Base-by-base conservation (phyloP, 768 basidiomycete genomes). In the Termitomyces sp. region DNA sequence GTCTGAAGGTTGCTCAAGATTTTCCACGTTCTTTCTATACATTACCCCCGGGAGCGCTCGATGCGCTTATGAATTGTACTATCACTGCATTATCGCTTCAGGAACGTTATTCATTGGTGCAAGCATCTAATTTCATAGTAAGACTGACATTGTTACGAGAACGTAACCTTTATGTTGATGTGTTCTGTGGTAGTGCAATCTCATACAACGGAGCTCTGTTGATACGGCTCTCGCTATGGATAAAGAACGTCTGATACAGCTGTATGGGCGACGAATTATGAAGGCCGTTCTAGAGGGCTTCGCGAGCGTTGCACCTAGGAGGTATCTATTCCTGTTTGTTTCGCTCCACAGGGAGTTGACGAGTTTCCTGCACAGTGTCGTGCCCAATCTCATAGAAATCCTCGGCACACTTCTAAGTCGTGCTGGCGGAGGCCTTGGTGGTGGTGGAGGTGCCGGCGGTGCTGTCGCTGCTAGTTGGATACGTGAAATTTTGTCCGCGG, bases 341-440 rank as follows among this genome's bases (percentile, higher is more conserved):
- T 7, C 18, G 3, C 39, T 3, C 22, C 24, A 2, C 39, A 42
- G 9, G 11, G 24, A 18, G 33, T 33, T 59, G 34, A 57, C n/a
- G 2, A 8, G 1, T 18, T 42, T 33, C 24, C 53, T 8, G 2
- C 6, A 9, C 57, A 92, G 91, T 24, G 87, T 84, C 18, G 86
- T 88, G 4, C 87, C 83, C 20, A 96, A 96, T 68, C 77, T 97
- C 30, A 88, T 92, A 4, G 94, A 96, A 63, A 72, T 97, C 33
- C 73, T 98, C 30, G 84, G 85, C 2, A 83, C 81, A 42, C 69
- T 96, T 8, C 76, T 87, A 31, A 79, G 78, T 15, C 80, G 89
- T 55, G 69, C 72, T 36, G 70, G 69, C 57, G 71, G 74, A 46
- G 63, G 65, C 33, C 54, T 59, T 36, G 63, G 67, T 13, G 57